Percentiles rank a stretch among this genome's conserved stretches.
phyloP scores from a whole-genome alignment of 2,329 filamentous ascomycete species.

The Aureobasidium sp. region DNA sequence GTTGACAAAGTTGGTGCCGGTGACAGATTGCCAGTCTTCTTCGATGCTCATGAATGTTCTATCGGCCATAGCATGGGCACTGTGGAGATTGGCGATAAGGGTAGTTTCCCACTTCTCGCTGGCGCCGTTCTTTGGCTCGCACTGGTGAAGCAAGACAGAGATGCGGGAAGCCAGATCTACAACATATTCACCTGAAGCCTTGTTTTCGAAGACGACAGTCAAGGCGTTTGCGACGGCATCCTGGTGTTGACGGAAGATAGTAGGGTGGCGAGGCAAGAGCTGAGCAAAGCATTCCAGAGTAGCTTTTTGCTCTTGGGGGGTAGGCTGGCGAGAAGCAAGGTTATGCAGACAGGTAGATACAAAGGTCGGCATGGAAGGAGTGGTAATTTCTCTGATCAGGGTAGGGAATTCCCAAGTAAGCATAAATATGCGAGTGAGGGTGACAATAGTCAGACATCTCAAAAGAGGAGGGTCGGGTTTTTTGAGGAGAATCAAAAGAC shows the following conservation, averaged over 20 bases:
- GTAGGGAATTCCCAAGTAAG: conserved; percentile 86
- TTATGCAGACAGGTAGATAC: conserved; percentile 78
- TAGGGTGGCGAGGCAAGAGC: conserved; percentile 82
- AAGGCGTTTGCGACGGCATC: conserved; percentile 72
- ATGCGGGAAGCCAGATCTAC: conserved; percentile 19
- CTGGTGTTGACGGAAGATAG: conserved; percentile 81
- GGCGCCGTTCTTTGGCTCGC: conserved; percentile 81
- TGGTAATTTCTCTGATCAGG: conserved; percentile 87
- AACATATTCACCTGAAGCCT: conserved; percentile 4
- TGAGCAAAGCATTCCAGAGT: conserved; percentile 76
- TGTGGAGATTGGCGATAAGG: conserved; percentile 66
- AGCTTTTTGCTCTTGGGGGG: conserved; percentile 57
- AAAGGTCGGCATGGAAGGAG: conserved; percentile 80
- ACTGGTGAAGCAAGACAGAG: conserved; percentile 76
- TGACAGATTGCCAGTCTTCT: conserved; percentile 82
- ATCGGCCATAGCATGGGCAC: conserved; percentile 77
- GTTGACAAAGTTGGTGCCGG: conserved; percentile 13
- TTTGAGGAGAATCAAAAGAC: conserved; percentile 79
- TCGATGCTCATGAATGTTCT: conserved; percentile 80
- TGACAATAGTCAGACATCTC: conserved; percentile 80
- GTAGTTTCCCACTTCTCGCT: conserved; percentile 82
- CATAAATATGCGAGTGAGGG: conserved; percentile 85
- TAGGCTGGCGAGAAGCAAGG: conserved; percentile 43
- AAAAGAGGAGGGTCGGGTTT: conserved; percentile 81
- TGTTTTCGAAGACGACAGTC: conserved; percentile 55